Evolutionary conservation across 2,329 filamentous ascomycete species (phyloP).

Genomic region (Hypoxylon rubiginosum): DNA sequence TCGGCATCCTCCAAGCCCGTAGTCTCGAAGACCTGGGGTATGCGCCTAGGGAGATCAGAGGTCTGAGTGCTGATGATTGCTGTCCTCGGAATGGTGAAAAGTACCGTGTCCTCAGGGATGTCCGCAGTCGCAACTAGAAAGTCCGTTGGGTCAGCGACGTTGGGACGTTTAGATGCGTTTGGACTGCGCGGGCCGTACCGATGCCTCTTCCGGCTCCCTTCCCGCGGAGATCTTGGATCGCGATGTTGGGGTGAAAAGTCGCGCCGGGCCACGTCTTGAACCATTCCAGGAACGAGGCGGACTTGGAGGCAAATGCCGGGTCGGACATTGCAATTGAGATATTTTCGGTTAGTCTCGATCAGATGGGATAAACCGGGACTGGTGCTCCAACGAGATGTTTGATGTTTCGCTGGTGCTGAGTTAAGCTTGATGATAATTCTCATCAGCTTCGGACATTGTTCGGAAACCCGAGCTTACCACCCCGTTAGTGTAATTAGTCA

Average conservation of each 20-base stretch:
- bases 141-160: conserved; percentile 37
- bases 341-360: conserved; percentile 6
- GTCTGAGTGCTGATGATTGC: conserved; percentile 80
- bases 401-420: conserved; percentile 5
- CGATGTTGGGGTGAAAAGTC: conserved; percentile 66
- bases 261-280: conserved; percentile 66
- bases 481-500: background rate
- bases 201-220: conserved; percentile 68
- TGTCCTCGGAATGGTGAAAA: conserved; percentile 83
- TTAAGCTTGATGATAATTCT: conserved; percentile 17
- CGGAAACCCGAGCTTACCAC: conserved; percentile 7
- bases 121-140: conserved; percentile 75
- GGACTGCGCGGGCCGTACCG: conserved; percentile 53
- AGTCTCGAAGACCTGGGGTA: conserved; percentile 66
- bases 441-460: conserved; percentile 26
- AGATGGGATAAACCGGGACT: background rate
- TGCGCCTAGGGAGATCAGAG: conserved; percentile 72
- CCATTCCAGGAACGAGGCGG: conserved; percentile 65
- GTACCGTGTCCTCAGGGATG: conserved; percentile 79
- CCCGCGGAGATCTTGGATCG: conserved; percentile 66
- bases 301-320: conserved; percentile 57
- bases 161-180: conserved; percentile 14
- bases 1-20: conserved; percentile 53
- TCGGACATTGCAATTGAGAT: conserved; percentile 46
- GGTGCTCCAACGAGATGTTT: conserved; percentile 18